Evolutionary conservation across 495 filamentous ascomycete species (phyloP), one percentile per base, ranked within the genome.

Genomic region (Lentithecium fluviatile): DNA sequence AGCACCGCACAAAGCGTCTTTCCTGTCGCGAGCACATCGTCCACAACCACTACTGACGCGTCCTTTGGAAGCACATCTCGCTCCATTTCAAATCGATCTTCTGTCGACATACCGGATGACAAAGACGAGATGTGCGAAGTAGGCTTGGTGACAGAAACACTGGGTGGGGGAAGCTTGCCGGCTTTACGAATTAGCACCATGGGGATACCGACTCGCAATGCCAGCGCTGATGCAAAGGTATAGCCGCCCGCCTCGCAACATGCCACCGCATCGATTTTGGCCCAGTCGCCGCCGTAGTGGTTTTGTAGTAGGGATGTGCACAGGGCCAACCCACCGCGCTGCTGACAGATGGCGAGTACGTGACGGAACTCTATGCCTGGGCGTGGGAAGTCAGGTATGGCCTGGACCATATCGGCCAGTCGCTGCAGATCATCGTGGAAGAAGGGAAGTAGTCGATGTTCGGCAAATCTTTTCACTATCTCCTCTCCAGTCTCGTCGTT

Each of bases 1-100:
- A 88, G 64, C 36, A 84, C 75, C 42, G 79, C 81, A 70, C 77
- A 83, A 66, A 86, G 79, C 51, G 83, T 87, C 64, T 76, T 60
- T 51, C 83, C 84, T 26, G 81, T 82, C 36, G 83, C 77, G 63
- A 87, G 79, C 54, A 85, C 83, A 74, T 88, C 84, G 69, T 88
- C 83, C 45, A 88, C 76, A 6, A 88, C 77, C 58, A 86, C 72
- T 17, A 87, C 79, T 45, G 76, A 75, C 17, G 72, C 73, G 23
- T 72, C 78, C 40, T 19, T 69, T 3, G 74, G 73, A 48, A 86
- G 58, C 45, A 75, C 70, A 71, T 75, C 74, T 54, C 66, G 67
- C 24, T 75, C 74, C 68, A 87, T 80, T 71, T 85, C 82, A 13
- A 87, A 77, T 45, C 61, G 62, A 60, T 74, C 73, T 69, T 76